Conservation (phyloP, 108 stramenopile species). For the Cyclotella baltica region DNA sequence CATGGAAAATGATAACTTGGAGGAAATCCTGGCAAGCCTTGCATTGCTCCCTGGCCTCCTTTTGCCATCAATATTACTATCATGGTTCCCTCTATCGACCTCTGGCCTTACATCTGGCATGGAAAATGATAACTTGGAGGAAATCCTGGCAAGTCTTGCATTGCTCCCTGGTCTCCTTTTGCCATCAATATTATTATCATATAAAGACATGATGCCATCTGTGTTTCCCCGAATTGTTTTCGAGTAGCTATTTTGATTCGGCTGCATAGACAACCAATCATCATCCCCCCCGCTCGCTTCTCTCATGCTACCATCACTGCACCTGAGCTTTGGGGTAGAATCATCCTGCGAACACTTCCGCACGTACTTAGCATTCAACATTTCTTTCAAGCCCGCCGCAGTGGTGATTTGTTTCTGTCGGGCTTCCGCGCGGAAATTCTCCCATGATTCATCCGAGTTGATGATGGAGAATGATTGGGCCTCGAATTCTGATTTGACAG, state of each 20-base stretch:
- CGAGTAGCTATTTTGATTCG: not conserved
- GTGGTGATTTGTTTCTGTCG: conserved; percentile 6
- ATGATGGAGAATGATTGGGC: conserved; percentile 8
- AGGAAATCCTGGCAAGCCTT: not conserved
- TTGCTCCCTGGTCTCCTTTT: not conserved
- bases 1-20: not conserved
- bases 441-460: not conserved
- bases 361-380: not conserved
- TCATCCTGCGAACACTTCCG: not conserved
- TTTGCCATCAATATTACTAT: not conserved
- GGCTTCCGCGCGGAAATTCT: not conserved
- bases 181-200: not conserved
- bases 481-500: not conserved
- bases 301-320: not conserved
- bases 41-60: not conserved
- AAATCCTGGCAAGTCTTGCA: not conserved
- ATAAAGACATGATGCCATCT: conserved; percentile 1
- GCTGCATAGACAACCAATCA: not conserved
- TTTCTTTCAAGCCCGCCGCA: not conserved
- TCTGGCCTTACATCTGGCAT: not conserved
- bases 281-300: not conserved
- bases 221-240: not conserved
- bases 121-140: not conserved
- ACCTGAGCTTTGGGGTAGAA: too few relatives aligned
- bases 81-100: not conserved